These are phyloP conservation scores for Phytopythium litorale DNA, from an alignment of 352 stramenopile species.

Conservation along the genomic window DNA sequence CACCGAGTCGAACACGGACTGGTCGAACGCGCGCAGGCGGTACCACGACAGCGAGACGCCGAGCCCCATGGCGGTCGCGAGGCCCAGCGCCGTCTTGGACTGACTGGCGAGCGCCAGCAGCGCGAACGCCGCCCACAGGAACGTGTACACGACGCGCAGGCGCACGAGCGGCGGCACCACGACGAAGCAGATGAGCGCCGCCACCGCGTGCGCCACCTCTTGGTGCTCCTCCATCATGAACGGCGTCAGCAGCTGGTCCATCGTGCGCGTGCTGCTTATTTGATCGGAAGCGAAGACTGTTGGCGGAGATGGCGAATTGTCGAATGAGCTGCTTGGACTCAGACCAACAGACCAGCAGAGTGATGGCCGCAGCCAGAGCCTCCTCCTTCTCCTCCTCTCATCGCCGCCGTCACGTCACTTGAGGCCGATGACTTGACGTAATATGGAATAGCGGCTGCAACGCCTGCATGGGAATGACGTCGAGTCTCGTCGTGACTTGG, in stretches of 20 bases:
- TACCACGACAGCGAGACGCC: conserved; percentile 35
- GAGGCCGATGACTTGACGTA: too few relatives aligned
- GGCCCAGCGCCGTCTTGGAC: conserved; percentile 16
- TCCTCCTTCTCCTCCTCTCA: neutral
- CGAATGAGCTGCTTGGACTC: conserved; percentile 3
- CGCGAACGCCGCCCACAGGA: conserved; percentile 22
- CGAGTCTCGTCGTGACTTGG: neutral
- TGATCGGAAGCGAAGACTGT: neutral
- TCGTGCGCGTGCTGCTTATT: neutral
- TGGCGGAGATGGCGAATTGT: neutral
- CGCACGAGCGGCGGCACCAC: conserved; percentile 19
- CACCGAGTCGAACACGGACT: conserved; percentile 25
- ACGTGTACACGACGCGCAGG: conserved; percentile 20
- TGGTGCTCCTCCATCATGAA: conserved; percentile 2
- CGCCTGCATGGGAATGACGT: neutral
- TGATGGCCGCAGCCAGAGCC: neutral
- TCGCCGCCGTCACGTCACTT: neutral
- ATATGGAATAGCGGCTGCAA: neutral
- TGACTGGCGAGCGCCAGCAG: conserved; percentile 19
- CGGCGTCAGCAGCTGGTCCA: conserved; percentile 3
- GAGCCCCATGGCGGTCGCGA: conserved; percentile 23
- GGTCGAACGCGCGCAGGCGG: conserved; percentile 24
- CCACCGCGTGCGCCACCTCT: conserved; percentile 14
- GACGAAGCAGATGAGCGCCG: conserved; percentile 13
- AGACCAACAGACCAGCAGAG: neutral